Evolutionary conservation across 768 basidiomycete species (phyloP).

Genomic region (Lentinula guzmanii): DNA sequence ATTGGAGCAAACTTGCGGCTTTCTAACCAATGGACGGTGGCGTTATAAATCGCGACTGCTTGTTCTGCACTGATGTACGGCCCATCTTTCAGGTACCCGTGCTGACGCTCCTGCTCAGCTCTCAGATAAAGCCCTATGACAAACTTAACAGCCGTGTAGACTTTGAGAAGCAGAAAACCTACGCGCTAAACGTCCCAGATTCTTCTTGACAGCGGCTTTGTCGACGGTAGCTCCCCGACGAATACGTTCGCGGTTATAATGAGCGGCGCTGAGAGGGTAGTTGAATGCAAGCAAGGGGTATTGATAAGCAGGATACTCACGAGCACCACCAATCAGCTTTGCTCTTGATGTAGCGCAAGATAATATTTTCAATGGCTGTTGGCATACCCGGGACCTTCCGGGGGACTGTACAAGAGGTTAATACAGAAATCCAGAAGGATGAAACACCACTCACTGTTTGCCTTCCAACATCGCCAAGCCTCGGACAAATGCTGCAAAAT

Average conservation of each 20-base stretch:
- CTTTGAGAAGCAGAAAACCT: conserved; percentile 16
- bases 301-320: conserved; percentile 30
- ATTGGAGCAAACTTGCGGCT: conserved; percentile 97
- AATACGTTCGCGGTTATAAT: conserved; percentile 97
- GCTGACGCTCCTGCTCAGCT: conserved; percentile 98
- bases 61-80: conserved; percentile 99
- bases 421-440: neutral
- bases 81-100: conserved; percentile 98
- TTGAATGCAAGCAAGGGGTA: neutral
- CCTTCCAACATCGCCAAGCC: conserved; percentile 98
- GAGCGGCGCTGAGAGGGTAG: conserved; percentile 60
- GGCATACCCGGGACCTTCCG: conserved; percentile 99
- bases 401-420: conserved; percentile 50
- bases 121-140: conserved; percentile 80
- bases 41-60: conserved; percentile 97
- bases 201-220: conserved; percentile 99
- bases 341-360: conserved; percentile 96
- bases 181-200: conserved; percentile 95
- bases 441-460: conserved; percentile 57
- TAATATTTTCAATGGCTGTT: conserved; percentile 98
- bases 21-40: conserved; percentile 98
- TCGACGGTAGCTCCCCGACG: conserved; percentile 95
- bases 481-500: conserved; percentile 99
- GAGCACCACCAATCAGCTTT: conserved; percentile 99
- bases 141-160: too few relatives aligned